Percentiles rank a stretch among this genome's conserved stretches.
Conservation (phyloP, 345 rosid genomes). For the Adansonia digitata region DNA sequence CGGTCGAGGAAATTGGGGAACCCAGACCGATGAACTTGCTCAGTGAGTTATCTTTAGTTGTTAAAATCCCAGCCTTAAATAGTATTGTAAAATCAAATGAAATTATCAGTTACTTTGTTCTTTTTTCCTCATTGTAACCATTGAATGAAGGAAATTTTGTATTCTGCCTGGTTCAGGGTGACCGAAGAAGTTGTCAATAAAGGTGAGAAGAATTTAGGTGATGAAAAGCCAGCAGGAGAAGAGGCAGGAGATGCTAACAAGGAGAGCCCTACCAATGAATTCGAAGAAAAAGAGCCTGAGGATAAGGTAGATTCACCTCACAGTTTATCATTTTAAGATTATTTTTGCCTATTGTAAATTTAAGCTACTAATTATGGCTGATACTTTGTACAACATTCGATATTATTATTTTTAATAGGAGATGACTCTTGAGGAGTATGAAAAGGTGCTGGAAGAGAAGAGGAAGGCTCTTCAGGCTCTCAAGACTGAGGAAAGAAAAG, state of each 20-base stretch:
- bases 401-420: slow-evolving; percentile 39
- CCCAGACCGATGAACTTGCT: slow-evolving; percentile 58
- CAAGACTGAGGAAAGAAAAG: slow-evolving; percentile 64
- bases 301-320: slow-evolving; percentile 28
- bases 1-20: slow-evolving; percentile 95
- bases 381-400: neutral
- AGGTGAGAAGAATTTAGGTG: slow-evolving; percentile 45
- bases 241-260: slow-evolving; percentile 29
- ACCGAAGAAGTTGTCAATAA: slow-evolving; percentile 52
- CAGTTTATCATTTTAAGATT: neutral
- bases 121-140: neutral
- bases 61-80: neutral
- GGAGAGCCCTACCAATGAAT: slow-evolving; percentile 18
- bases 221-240: slow-evolving; percentile 60
- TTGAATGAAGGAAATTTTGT: neutral
- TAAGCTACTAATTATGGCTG: neutral
- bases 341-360: neutral
- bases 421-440: slow-evolving; percentile 91
- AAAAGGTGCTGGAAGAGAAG: slow-evolving; percentile 66
- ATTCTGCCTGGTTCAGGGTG: slow-evolving; percentile 31
- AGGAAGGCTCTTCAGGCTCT: slow-evolving; percentile 52
- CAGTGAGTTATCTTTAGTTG: slow-evolving; percentile 38
- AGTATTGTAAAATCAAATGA: neutral
- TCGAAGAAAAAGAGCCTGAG: slow-evolving; percentile 44
- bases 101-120: neutral